Evolutionary conservation across 2,329 filamentous ascomycete genomes (phyloP).

Genomic region (Colletotrichum sublineola): DNA sequence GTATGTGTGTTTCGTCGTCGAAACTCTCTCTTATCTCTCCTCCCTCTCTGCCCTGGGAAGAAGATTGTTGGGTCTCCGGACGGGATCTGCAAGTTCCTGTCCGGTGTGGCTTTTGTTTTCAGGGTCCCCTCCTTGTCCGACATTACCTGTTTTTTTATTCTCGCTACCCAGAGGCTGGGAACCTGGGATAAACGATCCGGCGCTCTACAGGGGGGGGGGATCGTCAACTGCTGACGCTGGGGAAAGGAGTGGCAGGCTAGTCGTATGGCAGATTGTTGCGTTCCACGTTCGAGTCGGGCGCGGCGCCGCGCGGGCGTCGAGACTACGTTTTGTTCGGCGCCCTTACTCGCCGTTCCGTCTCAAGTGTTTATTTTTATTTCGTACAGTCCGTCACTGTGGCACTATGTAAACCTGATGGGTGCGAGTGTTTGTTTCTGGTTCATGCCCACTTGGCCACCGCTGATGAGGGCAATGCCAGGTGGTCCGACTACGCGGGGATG

Average conservation of each 20-base stretch:
- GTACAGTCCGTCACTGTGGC: background rate
- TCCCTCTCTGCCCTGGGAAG: conserved; percentile 4
- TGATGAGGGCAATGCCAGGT: background rate
- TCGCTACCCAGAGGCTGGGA: background rate
- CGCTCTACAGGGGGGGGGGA: background rate
- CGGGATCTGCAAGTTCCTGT: conserved; percentile 11
- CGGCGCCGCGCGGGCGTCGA: background rate
- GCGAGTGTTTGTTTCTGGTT: background rate
- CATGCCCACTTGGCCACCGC: background rate
- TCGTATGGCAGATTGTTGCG: conserved; percentile 10
- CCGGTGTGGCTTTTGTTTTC: background rate
- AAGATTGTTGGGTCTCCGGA: background rate
- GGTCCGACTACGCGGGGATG: conserved; percentile 1
- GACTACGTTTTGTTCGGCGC: background rate
- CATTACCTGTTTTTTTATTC: background rate
- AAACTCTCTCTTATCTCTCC: conserved; percentile 11
- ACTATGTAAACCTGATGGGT: background rate
- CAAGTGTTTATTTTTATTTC: conserved; percentile 7
- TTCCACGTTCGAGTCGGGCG: conserved; percentile 4
- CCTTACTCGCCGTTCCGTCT: conserved; percentile 12
- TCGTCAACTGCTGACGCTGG: conserved; percentile 4
- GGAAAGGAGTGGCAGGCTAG: background rate
- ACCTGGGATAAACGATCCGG: background rate
- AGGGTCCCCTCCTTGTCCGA: conserved; percentile 27
- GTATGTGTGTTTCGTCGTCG: conserved; percentile 33